Evolutionary conservation across 140 eudicot species (phyloP).

Genomic region (Cichorium intybus): DNA sequence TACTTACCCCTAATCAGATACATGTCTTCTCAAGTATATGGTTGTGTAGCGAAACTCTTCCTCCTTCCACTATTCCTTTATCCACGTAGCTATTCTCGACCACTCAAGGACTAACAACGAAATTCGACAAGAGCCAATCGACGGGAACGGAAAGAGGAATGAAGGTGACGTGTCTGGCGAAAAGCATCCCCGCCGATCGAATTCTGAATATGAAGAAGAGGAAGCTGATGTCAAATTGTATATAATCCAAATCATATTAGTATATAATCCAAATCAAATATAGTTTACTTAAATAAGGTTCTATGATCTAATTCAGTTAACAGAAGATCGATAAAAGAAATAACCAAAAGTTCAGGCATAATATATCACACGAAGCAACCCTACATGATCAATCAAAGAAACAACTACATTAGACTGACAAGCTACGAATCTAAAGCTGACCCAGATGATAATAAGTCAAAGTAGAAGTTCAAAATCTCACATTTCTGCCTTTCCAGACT

Average conservation of each 20-base stretch:
- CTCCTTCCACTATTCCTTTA: no score
- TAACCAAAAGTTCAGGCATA: not conserved
- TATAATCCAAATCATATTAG: not conserved
- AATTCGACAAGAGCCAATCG: constrained; percentile 23
- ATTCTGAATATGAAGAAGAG: constrained; percentile 93
- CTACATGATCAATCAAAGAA: not conserved
- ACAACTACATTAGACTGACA: not conserved
- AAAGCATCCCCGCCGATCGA: constrained; percentile 80
- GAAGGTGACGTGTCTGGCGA: constrained; percentile 77
- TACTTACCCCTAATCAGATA: no score
- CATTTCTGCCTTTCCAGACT: constrained; percentile 93
- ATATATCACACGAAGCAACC: not conserved
- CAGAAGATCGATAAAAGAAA: not conserved
- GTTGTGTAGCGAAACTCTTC: no score
- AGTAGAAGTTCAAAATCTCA: constrained; percentile 34
- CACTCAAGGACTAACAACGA: constrained; percentile 42
- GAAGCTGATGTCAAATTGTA: no score
- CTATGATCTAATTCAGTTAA: not conserved
- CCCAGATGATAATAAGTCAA: constrained; percentile 8
- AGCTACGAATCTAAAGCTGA: constrained; percentile 25
- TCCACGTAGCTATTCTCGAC: constrained; percentile 44
- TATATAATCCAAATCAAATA: not conserved
- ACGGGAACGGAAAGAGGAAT: constrained; percentile 44
- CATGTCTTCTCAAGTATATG: no score
- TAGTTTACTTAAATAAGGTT: not conserved